Conservation (phyloP, 2,329 filamentous ascomycete species). For the Elsinoe necatrix region DNA sequence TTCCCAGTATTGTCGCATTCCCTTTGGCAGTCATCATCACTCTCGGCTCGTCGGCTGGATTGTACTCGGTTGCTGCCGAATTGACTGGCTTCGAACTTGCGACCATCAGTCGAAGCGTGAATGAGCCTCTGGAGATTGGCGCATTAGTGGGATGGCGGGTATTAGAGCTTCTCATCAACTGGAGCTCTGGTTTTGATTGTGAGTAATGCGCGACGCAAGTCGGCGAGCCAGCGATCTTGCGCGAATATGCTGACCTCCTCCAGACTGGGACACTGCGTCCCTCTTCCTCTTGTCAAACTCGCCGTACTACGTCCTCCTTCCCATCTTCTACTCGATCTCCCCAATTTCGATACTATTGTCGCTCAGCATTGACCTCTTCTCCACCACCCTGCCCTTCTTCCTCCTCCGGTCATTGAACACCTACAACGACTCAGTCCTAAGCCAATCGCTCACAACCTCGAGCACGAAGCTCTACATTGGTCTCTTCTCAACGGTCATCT, state of each 20-base stretch:
- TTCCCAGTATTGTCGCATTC: slow-evolving; percentile 33
- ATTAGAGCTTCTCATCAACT: slow-evolving; percentile 61
- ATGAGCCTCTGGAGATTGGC: slow-evolving; percentile 54
- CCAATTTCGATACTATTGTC: slow-evolving; percentile 52
- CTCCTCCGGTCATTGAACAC: slow-evolving; percentile 62
- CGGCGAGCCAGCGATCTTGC: background rate
- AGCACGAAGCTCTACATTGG: slow-evolving; percentile 53
- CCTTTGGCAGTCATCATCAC: slow-evolving; percentile 42
- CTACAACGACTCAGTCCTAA: slow-evolving; percentile 41
- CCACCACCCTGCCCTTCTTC: slow-evolving; percentile 64
- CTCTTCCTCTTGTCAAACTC: slow-evolving; percentile 58
- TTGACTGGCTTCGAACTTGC: slow-evolving; percentile 59
- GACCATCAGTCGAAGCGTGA: slow-evolving; percentile 54
- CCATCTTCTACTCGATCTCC: slow-evolving; percentile 66
- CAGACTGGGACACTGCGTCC: slow-evolving; percentile 37
- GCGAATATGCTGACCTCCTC: background rate
- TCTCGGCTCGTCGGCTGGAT: slow-evolving; percentile 54
- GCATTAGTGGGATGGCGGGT: slow-evolving; percentile 49
- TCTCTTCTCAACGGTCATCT: slow-evolving; percentile 62
- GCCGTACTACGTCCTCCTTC: slow-evolving; percentile 67
- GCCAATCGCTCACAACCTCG: slow-evolving; percentile 51
- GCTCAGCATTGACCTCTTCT: slow-evolving; percentile 58
- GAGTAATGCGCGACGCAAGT: slow-evolving; percentile 28
- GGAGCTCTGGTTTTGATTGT: slow-evolving; percentile 67
- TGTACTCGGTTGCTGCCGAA: slow-evolving; percentile 55